Conservation (phyloP, 2,329 filamentous ascomycete genomes). For the Sphaerostilbella broomeana region DNA sequence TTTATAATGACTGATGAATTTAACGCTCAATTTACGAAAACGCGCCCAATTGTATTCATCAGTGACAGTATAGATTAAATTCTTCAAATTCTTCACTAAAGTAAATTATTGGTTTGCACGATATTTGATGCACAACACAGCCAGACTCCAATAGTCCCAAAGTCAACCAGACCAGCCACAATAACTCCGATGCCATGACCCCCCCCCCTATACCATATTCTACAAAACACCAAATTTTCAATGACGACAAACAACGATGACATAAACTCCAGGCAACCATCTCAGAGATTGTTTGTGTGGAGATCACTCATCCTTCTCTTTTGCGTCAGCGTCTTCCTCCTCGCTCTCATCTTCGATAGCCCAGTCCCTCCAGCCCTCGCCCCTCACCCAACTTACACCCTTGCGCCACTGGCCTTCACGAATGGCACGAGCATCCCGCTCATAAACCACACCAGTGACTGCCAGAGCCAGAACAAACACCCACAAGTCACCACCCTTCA, state of each 20-base stretch:
- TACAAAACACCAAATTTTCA: not conserved
- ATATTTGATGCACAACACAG: slow-evolving; percentile 1
- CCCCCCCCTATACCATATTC: not conserved
- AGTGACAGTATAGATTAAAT: too few relatives aligned
- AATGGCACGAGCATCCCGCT: slow-evolving; percentile 61
- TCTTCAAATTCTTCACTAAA: too few relatives aligned
- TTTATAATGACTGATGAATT: too few relatives aligned
- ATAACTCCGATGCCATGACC: slow-evolving; percentile 5
- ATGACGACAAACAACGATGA: too few relatives aligned
- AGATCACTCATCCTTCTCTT: slow-evolving; percentile 21
- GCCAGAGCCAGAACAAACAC: slow-evolving; percentile 76
- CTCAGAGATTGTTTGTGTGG: too few relatives aligned
- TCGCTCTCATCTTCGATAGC: slow-evolving; percentile 45
- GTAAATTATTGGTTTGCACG: too few relatives aligned
- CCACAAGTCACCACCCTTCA: slow-evolving; percentile 76
- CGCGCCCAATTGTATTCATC: too few relatives aligned
- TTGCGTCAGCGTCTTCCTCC: slow-evolving; percentile 31
- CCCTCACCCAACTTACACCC: slow-evolving; percentile 64
- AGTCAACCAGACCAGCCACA: not conserved
- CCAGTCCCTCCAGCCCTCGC: slow-evolving; percentile 70
- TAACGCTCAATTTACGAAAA: too few relatives aligned
- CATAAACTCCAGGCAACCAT: too few relatives aligned
- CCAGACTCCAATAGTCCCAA: not conserved
- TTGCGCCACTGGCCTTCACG: slow-evolving; percentile 63
- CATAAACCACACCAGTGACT: slow-evolving; percentile 70